Base-by-base conservation (phyloP, 148 eudicot genomes). In the Vaccinium vitisidaea region DNA sequence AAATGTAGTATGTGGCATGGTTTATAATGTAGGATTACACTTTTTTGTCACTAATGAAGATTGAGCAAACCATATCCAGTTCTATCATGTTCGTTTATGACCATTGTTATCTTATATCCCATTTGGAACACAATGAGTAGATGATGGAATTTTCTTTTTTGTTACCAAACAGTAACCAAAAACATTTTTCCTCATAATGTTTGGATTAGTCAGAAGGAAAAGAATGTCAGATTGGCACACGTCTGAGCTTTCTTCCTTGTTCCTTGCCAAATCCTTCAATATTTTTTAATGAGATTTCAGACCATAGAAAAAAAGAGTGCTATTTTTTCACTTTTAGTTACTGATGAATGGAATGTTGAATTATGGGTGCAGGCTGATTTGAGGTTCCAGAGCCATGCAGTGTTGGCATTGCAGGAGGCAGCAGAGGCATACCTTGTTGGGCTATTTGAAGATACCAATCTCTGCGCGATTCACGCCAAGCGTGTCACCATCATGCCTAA, bases 381-480 rank as follows among this genome's bases (percentile, higher is more conserved):
- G 46, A 48, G 84, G 75, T 82, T 82, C 59, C 76, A 82, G 61
- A 82, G 84, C 46, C 84, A 82, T 82, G 84, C 76, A 43, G 83
- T 81, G n/a, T 65, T 81, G 56, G 83, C 83, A 46, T 65, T 81
- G 58, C 83, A 80, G 74, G 74, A 80, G 83, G 83, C 83, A 80
- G 74, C 83, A 8, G 83, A 80, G 54, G 83, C 83, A 13, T 80
- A 81, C 75, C 75, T 63, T 81, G 83, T 81, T 46, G 83, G 83
- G 55, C 30, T 81, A 21, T 81, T 81, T 48, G 83, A 81, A 48
- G 83, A 81, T 63, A 81, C 83, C 6, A 81, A 81, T 48, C 83
- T 81, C 7, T 81, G 83, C 46, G 75, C 83, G 0, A 63, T 81
- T 81, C 83, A 65, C 7, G 83, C 83, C 39, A 81, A 48, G 83